Evolutionary conservation across 2,329 filamentous ascomycete species (phyloP), one percentile per base, ranked within the genome.

Genomic region (Penicillium paneum): DNA sequence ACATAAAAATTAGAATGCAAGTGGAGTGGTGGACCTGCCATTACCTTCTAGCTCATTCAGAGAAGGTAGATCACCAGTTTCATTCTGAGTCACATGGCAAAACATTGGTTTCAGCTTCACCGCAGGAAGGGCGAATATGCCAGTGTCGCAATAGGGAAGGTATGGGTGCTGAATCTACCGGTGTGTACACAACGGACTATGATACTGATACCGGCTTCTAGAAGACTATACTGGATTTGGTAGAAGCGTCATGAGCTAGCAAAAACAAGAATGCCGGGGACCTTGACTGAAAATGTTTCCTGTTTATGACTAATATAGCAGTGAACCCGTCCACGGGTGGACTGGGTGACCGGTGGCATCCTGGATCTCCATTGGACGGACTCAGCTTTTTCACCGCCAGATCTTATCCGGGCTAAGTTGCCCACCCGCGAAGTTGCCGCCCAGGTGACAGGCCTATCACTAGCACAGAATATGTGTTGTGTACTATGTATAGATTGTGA

Each of bases 361-460:
- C 31, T 49, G 31, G 42, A 49, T 55, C 52, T 58, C 55, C n/a
- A 64, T 64, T 64, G 61, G 61, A 58, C 45, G 36, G 34, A 46
- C 32, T 42, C 52, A 45, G 47, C 29, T 19, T 46, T 60, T 58
- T 59, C 61, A 64, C 61, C 61, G 61, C 61, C 54, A 64, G 53
- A 61, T 44, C 34, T 54, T 44, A 50, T 54, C 52, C 46, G 32
- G 39, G 52, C 15, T 19, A 50, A 44, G 13, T 54, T 44, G 13
- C 19, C 40, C 40, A 50, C 47, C 32, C 39, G 43, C 36, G 29
- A 31, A 41, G 10, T 38, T 55, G 54, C 57, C 57, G 56, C 49
- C 41, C 40, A 50, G 46, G 28, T 52, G 52, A 50, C 44, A 53
- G 60, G 26, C 59, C 59, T 61, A 62, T 61, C 54, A 62, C 35